Conservation (phyloP, 2,329 filamentous ascomycete species). For the Colletotrichum sansevieriae region DNA sequence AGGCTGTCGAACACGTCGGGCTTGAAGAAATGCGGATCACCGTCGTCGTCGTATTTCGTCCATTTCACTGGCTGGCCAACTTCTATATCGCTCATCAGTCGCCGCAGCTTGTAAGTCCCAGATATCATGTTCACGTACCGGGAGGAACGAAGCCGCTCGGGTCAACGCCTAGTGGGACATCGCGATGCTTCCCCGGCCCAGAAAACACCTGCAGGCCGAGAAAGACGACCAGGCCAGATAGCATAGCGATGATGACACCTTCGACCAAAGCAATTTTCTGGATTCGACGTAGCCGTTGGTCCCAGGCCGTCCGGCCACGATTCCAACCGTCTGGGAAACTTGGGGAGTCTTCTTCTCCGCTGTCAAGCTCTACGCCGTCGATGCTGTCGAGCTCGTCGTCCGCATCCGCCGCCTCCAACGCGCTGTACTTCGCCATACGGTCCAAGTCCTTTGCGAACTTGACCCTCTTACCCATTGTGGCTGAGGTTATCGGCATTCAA, state of each 20-base stretch:
- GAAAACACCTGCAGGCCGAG: background rate
- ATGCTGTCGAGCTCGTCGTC: conserved; percentile 23
- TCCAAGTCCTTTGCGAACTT: conserved; percentile 4
- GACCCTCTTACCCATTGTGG: conserved; percentile 24
- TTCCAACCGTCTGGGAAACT: conserved; percentile 33
- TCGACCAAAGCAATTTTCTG: conserved; percentile 15
- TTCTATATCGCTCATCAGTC: background rate
- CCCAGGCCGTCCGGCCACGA: conserved; percentile 18
- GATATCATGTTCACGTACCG: background rate
- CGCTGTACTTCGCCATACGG: conserved; percentile 15
- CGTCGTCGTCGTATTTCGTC: conserved; percentile 30
- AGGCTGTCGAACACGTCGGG: conserved; percentile 28
- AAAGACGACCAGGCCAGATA: conserved; percentile 7
- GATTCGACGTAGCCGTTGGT: conserved; percentile 3
- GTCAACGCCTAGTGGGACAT: conserved; percentile 18
- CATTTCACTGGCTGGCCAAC: conserved; percentile 31
- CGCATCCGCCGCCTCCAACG: conserved; percentile 8
- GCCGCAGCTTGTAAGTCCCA: background rate
- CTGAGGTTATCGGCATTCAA: background rate
- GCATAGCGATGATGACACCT: conserved; percentile 6
- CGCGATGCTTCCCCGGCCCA: background rate
- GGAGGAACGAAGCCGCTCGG: conserved; percentile 32
- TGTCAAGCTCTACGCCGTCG: conserved; percentile 9
- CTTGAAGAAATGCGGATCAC: conserved; percentile 28
- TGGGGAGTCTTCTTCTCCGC: background rate